These are phyloP conservation scores for Onygenales sp. DNA, from an alignment of 2,329 filamentous ascomycete genomes.

Conservation along the genomic window DNA sequence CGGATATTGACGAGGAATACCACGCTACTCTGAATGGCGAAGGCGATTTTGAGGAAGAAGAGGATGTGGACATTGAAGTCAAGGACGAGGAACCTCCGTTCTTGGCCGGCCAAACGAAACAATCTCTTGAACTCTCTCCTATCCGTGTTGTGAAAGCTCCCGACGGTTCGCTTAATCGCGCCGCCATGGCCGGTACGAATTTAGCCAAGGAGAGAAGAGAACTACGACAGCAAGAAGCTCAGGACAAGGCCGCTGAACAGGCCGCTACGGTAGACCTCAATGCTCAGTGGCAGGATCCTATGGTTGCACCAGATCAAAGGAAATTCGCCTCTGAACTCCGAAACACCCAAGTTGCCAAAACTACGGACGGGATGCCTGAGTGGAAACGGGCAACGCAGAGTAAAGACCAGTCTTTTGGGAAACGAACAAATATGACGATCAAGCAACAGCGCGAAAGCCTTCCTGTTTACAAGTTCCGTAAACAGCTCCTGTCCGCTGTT, in stretches of 20 bases:
- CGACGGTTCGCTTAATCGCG: constrained; percentile 93
- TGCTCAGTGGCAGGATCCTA: constrained; percentile 93
- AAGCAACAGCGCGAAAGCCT: constrained; percentile 87
- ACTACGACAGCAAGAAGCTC: constrained; percentile 75
- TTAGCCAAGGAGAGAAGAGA: constrained; percentile 87
- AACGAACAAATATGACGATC: constrained; percentile 81
- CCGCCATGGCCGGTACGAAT: constrained; percentile 85
- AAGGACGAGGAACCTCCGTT: constrained; percentile 95
- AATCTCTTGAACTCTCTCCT: constrained; percentile 86
- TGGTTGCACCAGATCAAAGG: constrained; percentile 74
- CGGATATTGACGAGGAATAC: constrained; percentile 89
- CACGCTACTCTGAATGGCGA: constrained; percentile 79
- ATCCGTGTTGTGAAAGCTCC: constrained; percentile 96
- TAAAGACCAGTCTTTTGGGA: constrained; percentile 72
- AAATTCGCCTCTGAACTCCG: constrained; percentile 85
- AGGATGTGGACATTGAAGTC: constrained; percentile 95
- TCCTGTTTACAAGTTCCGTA: constrained; percentile 81
- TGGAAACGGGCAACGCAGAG: constrained; percentile 81
- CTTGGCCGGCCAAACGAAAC: constrained; percentile 89
- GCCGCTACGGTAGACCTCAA: constrained; percentile 70
- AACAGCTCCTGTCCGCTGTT: constrained; percentile 79
- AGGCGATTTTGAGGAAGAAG: constrained; percentile 80
- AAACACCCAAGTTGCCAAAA: constrained; percentile 51
- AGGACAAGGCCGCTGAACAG: constrained; percentile 66
- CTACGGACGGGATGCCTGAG: constrained; percentile 66